phyloP scores from a whole-genome alignment of 768 basidiomycete genomes.

The Dioszegia aurantiaca region DNA sequence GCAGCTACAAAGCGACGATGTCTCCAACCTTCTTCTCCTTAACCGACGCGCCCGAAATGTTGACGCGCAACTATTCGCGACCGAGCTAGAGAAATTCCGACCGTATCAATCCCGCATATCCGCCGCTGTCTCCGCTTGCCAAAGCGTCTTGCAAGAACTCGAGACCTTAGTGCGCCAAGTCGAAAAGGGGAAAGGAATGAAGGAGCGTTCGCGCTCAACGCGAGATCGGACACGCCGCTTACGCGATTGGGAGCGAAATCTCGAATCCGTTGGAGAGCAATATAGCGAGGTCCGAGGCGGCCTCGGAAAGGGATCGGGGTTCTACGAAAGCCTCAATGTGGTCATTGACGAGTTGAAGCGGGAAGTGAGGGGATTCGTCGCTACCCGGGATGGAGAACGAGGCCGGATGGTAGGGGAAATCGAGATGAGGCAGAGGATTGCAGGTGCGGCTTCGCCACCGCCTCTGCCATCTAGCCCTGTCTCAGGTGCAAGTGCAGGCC shows the following conservation, averaged over 20 bases:
- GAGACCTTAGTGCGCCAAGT: constrained; percentile 69
- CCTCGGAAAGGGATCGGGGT: constrained; percentile 79
- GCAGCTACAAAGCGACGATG: constrained; percentile 92
- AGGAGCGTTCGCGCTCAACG: constrained; percentile 72
- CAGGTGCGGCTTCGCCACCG: constrained; percentile 53
- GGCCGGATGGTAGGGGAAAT: constrained; percentile 66
- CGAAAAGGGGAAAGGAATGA: constrained; percentile 70
- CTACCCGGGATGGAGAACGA: constrained; percentile 66
- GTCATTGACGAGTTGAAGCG: constrained; percentile 62
- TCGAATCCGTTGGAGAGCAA: constrained; percentile 72
- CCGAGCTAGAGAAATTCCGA: constrained; percentile 91
- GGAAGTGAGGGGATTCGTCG: constrained; percentile 64
- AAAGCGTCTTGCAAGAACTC: constrained; percentile 70
- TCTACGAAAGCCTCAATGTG: constrained; percentile 76
- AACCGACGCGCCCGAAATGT: constrained; percentile 79
- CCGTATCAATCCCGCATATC: constrained; percentile 81
- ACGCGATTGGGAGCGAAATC: constrained; percentile 68
- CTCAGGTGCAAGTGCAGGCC: constrained; percentile 25
- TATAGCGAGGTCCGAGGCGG: constrained; percentile 87
- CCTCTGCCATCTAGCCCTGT: constrained; percentile 24
- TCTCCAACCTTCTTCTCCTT: constrained; percentile 86
- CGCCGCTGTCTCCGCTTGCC: constrained; percentile 74
- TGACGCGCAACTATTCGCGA: constrained; percentile 83
- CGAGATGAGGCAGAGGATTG: constrained; percentile 68
- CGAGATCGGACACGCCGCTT: constrained; percentile 77